phyloP scores from a whole-genome alignment of 768 basidiomycete genomes.

The Phylloporus sp. region DNA sequence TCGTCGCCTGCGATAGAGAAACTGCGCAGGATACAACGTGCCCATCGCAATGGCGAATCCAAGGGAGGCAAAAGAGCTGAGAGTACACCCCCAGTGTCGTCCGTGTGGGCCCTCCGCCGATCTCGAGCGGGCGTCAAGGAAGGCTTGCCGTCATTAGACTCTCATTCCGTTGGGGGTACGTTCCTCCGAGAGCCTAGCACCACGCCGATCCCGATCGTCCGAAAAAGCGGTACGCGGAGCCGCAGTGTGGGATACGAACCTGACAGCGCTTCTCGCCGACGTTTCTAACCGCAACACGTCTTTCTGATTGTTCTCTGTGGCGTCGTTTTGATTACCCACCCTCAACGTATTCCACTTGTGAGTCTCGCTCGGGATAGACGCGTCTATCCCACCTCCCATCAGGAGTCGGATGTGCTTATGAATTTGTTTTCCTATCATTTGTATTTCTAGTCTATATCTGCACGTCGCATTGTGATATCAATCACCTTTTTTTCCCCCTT shows the following conservation, averaged over 20 bases:
- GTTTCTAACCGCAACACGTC: constrained; percentile 8
- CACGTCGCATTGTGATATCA: constrained; percentile 7
- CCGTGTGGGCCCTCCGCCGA: constrained; percentile 15
- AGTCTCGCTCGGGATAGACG: constrained; percentile 11
- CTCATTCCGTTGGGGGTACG: constrained; percentile 2
- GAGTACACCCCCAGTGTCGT: constrained; percentile 27
- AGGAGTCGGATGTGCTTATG: constrained; percentile 12
- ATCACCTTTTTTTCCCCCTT: neutral
- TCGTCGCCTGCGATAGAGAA: constrained; percentile 17
- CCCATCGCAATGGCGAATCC: neutral
- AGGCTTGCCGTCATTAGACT: constrained; percentile 3
- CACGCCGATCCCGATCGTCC: constrained; percentile 21
- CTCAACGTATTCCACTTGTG: constrained; percentile 9
- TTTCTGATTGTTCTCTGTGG: neutral
- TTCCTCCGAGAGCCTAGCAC: constrained; percentile 28
- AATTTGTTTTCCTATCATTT: constrained; percentile 2
- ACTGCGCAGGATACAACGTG: constrained; percentile 19
- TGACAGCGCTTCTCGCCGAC: constrained; percentile 8
- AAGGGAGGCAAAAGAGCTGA: constrained; percentile 23
- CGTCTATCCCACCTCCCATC: constrained; percentile 2
- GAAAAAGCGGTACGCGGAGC: constrained; percentile 22
- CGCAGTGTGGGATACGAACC: constrained; percentile 25
- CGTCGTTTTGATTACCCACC: neutral
- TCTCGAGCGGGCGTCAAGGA: constrained; percentile 13
- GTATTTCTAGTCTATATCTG: constrained; percentile 16